These are phyloP conservation scores for Thalassiosira exigua DNA, from an alignment of 352 stramenopile species.

Conservation along the genomic window DNA sequence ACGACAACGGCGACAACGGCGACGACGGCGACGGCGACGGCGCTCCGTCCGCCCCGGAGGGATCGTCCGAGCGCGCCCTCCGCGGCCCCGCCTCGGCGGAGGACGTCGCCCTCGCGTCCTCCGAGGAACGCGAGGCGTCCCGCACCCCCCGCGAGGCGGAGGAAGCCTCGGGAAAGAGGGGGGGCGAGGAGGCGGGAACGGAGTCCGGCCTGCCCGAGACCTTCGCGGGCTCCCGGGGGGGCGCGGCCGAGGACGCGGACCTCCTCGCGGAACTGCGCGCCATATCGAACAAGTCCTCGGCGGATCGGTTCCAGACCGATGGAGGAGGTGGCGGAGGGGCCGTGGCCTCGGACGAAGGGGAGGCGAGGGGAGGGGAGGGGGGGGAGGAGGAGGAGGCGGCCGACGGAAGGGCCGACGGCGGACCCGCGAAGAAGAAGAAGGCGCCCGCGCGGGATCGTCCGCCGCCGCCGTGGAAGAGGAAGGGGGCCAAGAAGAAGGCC, in stretches of 20 bases:
- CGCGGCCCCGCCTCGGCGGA: too few species aligned
- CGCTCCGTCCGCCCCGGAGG: background rate
- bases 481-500: background rate
- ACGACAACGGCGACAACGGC: slow-evolving; percentile 3
- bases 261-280: slow-evolving; percentile 72
- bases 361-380: background rate
- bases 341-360: background rate
- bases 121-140: too few species aligned
- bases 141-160: background rate
- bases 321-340: background rate
- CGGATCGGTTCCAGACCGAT: slow-evolving; percentile 61
- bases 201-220: slow-evolving; percentile 23
- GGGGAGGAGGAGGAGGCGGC: background rate
- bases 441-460: too few species aligned
- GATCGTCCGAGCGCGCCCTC: too few species aligned
- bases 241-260: slow-evolving; percentile 71
- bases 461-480: slow-evolving; percentile 22
- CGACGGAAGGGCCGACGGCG: background rate
- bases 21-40: slow-evolving; percentile 11
- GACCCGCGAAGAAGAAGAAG: background rate
- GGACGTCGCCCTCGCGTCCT: too few species aligned
- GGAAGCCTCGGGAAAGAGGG: background rate
- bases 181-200: background rate
- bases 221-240: slow-evolving; percentile 47
- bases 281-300: slow-evolving; percentile 63